A percentile compares a stretch with the other conserved stretches of the same genome.
phyloP scores from a whole-genome alignment of 1,284 basidiomycete species.

The Ustilago xerochloae region DNA sequence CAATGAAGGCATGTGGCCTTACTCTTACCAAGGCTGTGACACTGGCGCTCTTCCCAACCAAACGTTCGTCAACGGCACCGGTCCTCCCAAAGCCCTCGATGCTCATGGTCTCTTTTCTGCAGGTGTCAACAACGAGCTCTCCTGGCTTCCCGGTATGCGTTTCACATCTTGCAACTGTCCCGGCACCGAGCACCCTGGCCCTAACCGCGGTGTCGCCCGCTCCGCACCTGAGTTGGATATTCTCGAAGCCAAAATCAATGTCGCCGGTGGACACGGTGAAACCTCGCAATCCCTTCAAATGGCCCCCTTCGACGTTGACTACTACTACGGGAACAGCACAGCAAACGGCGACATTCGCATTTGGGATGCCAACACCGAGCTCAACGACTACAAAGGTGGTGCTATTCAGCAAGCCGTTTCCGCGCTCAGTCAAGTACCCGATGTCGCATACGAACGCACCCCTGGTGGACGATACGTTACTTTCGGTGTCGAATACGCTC shows the following conservation, averaged over 20 bases:
- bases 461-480: constrained; percentile 42
- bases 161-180: constrained; percentile 62
- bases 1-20: constrained; percentile 68
- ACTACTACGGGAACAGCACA: constrained; percentile 57
- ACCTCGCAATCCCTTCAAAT: constrained; percentile 66
- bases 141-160: constrained; percentile 63
- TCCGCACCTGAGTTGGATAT: constrained; percentile 68
- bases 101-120: constrained; percentile 39
- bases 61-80: constrained; percentile 50
- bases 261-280: constrained; percentile 45
- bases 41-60: constrained; percentile 64
- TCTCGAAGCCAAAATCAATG: constrained; percentile 72
- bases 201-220: constrained; percentile 57
- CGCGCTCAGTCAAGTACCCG: constrained; percentile 54
- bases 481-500: constrained; percentile 67
- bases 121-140: constrained; percentile 48
- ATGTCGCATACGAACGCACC: constrained; percentile 50
- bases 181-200: constrained; percentile 62
- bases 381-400: constrained; percentile 65
- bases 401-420: constrained; percentile 67
- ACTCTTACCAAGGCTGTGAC: constrained; percentile 68
- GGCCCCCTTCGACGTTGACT: constrained; percentile 66
- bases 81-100: constrained; percentile 48
- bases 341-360: constrained; percentile 42
- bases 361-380: constrained; percentile 46